Evolutionary conservation across 805 yeast genomes (phyloP).

Genomic region (Clavispora carvajalis): DNA sequence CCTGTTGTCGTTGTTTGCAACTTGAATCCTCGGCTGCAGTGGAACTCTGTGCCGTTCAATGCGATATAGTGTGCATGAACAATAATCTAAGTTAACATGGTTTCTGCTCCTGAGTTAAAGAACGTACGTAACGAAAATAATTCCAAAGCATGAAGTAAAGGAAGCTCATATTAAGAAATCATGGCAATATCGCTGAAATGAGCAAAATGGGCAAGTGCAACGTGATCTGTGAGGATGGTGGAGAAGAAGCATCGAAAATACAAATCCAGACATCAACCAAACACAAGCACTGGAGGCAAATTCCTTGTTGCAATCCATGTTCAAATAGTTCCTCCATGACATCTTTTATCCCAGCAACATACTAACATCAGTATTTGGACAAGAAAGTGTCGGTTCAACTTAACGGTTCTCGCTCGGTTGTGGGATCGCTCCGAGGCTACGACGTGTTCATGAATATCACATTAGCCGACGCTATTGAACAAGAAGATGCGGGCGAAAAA

Average conservation of each 20-base stretch:
- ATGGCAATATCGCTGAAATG: too few relatives aligned
- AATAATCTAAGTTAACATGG: conserved; percentile 30
- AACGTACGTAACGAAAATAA: conserved; percentile 37
- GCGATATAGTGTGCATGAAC: not conserved
- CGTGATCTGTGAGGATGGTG: too few relatives aligned
- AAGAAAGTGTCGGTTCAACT: conserved; percentile 68
- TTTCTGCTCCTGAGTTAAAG: conserved; percentile 58
- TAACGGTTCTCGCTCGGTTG: conserved; percentile 71
- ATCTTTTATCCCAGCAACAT: conserved; percentile 2
- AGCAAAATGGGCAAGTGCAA: too few relatives aligned
- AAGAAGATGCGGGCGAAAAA: conserved; percentile 44
- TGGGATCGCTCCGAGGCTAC: conserved; percentile 81
- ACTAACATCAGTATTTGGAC: conserved; percentile 60
- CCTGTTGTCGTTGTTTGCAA: too few relatives aligned
- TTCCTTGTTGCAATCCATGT: too few relatives aligned
- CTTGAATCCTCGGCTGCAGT: too few relatives aligned
- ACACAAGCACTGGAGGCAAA: too few relatives aligned
- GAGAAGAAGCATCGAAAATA: not conserved
- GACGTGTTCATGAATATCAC: conserved; percentile 77
- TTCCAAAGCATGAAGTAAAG: too few relatives aligned
- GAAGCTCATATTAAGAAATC: too few relatives aligned
- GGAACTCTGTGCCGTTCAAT: not conserved
- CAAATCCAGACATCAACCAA: too few relatives aligned
- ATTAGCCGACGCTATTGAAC: conserved; percentile 66
- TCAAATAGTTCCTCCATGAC: conserved; percentile 1